A percentile compares a stretch with the other conserved stretches of the same genome.
Conservation (phyloP, 768 basidiomycete genomes). For the Podaxis sp. region DNA sequence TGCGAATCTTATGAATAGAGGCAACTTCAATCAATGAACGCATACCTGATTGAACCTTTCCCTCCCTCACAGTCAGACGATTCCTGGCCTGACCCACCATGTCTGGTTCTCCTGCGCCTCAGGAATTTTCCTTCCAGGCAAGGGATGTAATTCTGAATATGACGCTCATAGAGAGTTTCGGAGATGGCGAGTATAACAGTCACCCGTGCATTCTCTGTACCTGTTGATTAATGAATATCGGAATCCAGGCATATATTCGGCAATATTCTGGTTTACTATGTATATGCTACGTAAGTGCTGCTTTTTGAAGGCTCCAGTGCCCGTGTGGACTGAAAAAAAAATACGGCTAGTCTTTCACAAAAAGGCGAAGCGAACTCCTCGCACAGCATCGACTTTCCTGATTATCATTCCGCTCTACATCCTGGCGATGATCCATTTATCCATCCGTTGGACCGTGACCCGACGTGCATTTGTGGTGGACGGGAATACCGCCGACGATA, state of each 20-base stretch:
- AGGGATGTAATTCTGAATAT: neutral
- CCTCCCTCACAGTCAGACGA: neutral
- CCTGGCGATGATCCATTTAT: slow-evolving; percentile 3
- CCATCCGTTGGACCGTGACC: slow-evolving; percentile 3
- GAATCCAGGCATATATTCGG: slow-evolving; percentile 4
- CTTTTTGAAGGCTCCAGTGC: neutral
- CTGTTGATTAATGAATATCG: neutral
- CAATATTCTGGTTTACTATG: slow-evolving; percentile 8
- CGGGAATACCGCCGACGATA: neutral
- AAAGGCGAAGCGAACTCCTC: neutral
- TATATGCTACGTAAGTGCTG: neutral
- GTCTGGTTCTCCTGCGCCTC: neutral
- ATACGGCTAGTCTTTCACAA: neutral
- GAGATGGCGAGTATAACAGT: neutral
- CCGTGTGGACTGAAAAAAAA: neutral
- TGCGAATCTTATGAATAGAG: neutral
- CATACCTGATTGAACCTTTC: neutral
- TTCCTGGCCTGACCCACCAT: neutral
- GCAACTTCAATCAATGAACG: neutral
- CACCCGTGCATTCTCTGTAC: neutral
- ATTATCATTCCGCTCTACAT: slow-evolving; percentile 8
- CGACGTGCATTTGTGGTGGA: slow-evolving; percentile 2
- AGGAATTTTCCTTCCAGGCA: neutral
- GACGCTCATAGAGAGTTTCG: slow-evolving; percentile 4
- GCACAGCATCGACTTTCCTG: neutral